A percentile compares a stretch with the other conserved stretches of the same genome.
phyloP scores from a whole-genome alignment of 345 rosid species.

The Aurinia saxatilis region DNA sequence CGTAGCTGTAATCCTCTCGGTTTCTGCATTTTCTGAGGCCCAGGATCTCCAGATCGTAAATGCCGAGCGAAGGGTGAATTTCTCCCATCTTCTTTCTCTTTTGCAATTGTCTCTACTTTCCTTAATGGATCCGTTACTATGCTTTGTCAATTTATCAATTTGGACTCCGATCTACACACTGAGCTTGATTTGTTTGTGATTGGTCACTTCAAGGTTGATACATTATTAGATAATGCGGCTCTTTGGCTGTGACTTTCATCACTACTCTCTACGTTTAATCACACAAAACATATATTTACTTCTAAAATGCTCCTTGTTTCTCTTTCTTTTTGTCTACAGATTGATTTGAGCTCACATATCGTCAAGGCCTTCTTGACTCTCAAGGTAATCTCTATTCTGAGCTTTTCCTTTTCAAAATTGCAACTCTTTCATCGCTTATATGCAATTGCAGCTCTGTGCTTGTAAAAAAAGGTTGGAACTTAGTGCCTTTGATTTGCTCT shows the following conservation, averaged over 20 bases:
- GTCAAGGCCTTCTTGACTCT: conserved; percentile 75
- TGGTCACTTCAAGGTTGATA: too few relatives aligned
- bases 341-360: conserved; percentile 85
- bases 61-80: conserved; percentile 85
- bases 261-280: too few relatives aligned
- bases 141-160: too few relatives aligned
- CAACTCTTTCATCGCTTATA: too few relatives aligned
- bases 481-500: neutral
- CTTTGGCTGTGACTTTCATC: neutral
- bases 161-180: conserved; percentile 9
- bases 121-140: neutral
- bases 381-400: conserved; percentile 47
- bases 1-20: conserved; percentile 27
- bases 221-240: too few relatives aligned
- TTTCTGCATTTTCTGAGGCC: conserved; percentile 33
- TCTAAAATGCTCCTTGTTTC: neutral
- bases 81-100: conserved; percentile 20
- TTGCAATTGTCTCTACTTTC: too few relatives aligned
- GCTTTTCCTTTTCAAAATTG: too few relatives aligned
- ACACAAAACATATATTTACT: too few relatives aligned
- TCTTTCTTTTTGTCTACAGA: conserved; percentile 48
- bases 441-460: too few relatives aligned
- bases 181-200: neutral
- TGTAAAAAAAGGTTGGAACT: too few relatives aligned
- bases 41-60: conserved; percentile 59